Evolutionary conservation across 805 yeast genomes (phyloP), one percentile per base, ranked within the genome.

Genomic region (Debaryomyces prosopidis): DNA sequence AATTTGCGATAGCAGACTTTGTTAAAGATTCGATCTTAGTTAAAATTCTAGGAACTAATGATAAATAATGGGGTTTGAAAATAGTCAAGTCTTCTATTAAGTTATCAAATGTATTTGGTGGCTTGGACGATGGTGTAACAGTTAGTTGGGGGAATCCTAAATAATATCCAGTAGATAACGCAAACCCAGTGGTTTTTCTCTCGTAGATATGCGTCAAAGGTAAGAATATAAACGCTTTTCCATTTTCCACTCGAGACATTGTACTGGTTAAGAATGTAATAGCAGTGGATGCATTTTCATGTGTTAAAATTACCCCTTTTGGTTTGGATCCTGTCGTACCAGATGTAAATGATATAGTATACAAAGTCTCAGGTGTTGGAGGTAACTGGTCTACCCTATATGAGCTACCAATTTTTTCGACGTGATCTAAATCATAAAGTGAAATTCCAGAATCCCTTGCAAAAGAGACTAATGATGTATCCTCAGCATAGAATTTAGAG

Each of bases 261-360:
- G 30, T 28, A n/a, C 42, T 27, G 12, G 39, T 40, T 10, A 51
- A 48, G 39, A 48, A 43, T 3, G 49, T 19, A 2, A 50, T 47
- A 14, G 55, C 59, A 12, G 58, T 41, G 18, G 57, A 53, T 4
- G 58, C 60, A 36, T 49, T 52, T 12, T 43, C 42, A 32, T 61
- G 66, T n/a, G 59, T 48, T 49, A 85, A 67, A 26, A 82, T 80
- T 20, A 84, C 92, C 55, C 92, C 92, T 69, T 87, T 87, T 49
- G 92, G 88, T 45, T 63, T 55, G 36, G 83, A 78, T 46, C 92
- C 91, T n/a, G 87, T 81, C 16, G 89, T 83, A 33, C 80, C 76
- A 4, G 87, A 84, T 37, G 77, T 68, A 46, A 74, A 73, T 14
- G 73, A 68, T 27, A 73, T 68, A 16, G 77, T 71, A 51, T 62